phyloP scores from a whole-genome alignment of 2,329 filamentous ascomycete genomes.

The Ceratocystis ficicola region DNA sequence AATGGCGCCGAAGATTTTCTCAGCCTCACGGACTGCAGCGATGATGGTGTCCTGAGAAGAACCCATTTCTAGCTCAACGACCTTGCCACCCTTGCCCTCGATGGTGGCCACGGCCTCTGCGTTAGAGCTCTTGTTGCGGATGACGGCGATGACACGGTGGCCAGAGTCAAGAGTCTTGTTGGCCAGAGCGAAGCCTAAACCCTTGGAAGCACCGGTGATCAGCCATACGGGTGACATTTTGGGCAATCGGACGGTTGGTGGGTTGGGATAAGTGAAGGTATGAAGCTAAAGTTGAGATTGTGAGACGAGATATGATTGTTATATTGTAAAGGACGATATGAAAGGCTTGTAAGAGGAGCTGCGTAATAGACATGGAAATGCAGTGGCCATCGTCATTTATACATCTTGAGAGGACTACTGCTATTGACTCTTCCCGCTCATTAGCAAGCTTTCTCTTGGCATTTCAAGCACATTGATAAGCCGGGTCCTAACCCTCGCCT shows the following conservation, averaged over 20 bases:
- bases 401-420: too few relatives aligned
- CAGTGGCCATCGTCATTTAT: too few relatives aligned
- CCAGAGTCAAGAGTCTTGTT: conserved; percentile 34
- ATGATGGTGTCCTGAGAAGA: conserved; percentile 29
- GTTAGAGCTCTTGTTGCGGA: conserved; percentile 32
- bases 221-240: conserved; percentile 33
- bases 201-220: conserved; percentile 38
- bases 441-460: too few relatives aligned
- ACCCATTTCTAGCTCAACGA: conserved; percentile 33
- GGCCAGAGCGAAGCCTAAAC: conserved; percentile 36
- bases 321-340: too few relatives aligned
- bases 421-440: too few relatives aligned
- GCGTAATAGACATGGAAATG: too few relatives aligned
- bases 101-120: conserved; percentile 27
- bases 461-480: too few relatives aligned
- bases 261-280: background rate
- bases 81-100: conserved; percentile 27
- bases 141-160: conserved; percentile 38
- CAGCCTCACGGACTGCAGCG: conserved; percentile 30
- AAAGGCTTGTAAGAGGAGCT: too few relatives aligned
- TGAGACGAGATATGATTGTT: background rate
- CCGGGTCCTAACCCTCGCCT: too few relatives aligned
- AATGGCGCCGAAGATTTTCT: conserved; percentile 32
- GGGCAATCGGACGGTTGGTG: background rate
- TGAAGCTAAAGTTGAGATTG: background rate